Conservation (phyloP, 2,329 filamentous ascomycete genomes). For the Cadophora sp. region DNA sequence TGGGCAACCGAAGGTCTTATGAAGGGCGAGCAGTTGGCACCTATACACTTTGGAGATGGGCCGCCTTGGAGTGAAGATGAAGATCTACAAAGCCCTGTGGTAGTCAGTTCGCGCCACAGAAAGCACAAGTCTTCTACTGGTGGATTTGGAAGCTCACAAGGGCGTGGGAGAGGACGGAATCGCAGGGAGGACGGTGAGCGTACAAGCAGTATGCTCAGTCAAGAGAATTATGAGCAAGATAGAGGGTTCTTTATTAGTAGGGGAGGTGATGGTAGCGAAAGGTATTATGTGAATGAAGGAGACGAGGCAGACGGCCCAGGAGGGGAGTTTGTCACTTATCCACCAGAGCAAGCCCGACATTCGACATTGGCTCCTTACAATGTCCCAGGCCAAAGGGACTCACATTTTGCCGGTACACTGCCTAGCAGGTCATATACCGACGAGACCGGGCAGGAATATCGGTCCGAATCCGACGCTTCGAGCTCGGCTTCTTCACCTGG, state of each 20-base stretch:
- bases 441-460: constrained; percentile 47
- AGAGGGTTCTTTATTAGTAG: constrained; percentile 72
- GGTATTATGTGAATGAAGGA: constrained; percentile 75
- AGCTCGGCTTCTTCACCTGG: constrained; percentile 65
- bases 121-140: constrained; percentile 79
- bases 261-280: constrained; percentile 73
- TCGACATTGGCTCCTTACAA: constrained; percentile 55
- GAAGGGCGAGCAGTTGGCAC: constrained; percentile 75
- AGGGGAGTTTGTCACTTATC: constrained; percentile 82
- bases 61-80: constrained; percentile 96
- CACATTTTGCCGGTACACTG: constrained; percentile 58
- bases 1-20: constrained; percentile 54
- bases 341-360: constrained; percentile 66
- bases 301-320: constrained; percentile 77
- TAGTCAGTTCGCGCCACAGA: constrained; percentile 83
- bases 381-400: constrained; percentile 55
- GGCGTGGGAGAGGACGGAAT: constrained; percentile 53
- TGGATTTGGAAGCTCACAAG: constrained; percentile 48
- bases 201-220: constrained; percentile 52
- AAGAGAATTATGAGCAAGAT: constrained; percentile 62
- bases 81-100: constrained; percentile 86
- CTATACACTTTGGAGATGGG: constrained; percentile 85
- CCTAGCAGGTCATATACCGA: constrained; percentile 48
- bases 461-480: constrained; percentile 63
- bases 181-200: constrained; percentile 50